Conservation (phyloP, 192 early-diverging fungal species). For the Spinellus fusiger region DNA sequence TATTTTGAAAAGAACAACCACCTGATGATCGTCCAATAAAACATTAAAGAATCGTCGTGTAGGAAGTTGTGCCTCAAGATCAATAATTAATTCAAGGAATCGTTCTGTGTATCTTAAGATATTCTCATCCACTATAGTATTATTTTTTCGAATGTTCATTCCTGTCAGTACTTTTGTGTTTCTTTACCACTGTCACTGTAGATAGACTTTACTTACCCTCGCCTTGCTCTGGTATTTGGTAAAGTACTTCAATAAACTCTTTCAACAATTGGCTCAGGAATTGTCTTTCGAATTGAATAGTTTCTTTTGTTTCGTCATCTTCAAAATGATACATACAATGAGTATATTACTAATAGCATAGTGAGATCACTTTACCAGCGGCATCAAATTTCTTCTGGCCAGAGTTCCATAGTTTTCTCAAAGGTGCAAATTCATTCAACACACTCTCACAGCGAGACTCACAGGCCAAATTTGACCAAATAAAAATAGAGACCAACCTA, state of each 20-base stretch:
- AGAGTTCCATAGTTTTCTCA: constrained; percentile 65
- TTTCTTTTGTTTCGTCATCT: constrained; percentile 43
- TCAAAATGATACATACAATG: not conserved
- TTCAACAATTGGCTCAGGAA: constrained; percentile 67
- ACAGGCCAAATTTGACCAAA: constrained; percentile 67
- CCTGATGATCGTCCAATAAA: constrained; percentile 75
- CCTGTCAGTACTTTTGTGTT: not conserved
- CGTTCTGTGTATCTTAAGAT: constrained; percentile 58
- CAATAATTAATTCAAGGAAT: constrained; percentile 82
- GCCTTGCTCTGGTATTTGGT: constrained; percentile 43
- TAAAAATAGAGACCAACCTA: constrained; percentile 62
- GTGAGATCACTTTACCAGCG: constrained; percentile 35
- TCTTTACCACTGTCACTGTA: not conserved
- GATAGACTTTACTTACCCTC: constrained; percentile 35
- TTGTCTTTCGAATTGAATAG: constrained; percentile 47
- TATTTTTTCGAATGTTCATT: not conserved
- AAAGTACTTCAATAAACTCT: constrained; percentile 55
- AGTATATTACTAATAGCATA: not conserved
- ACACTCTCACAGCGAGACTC: constrained; percentile 50
- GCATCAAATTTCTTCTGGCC: constrained; percentile 47
- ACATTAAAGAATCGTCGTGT: constrained; percentile 85
- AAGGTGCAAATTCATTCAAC: constrained; percentile 50
- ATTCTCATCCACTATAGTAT: constrained; percentile 28
- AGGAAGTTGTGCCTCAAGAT: constrained; percentile 82
- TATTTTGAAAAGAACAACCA: constrained; percentile 48